A percentile compares a stretch with the other conserved stretches of the same genome.
phyloP scores from a whole-genome alignment of 108 stramenopile species.

The Fistulifera pelliculosa region DNA sequence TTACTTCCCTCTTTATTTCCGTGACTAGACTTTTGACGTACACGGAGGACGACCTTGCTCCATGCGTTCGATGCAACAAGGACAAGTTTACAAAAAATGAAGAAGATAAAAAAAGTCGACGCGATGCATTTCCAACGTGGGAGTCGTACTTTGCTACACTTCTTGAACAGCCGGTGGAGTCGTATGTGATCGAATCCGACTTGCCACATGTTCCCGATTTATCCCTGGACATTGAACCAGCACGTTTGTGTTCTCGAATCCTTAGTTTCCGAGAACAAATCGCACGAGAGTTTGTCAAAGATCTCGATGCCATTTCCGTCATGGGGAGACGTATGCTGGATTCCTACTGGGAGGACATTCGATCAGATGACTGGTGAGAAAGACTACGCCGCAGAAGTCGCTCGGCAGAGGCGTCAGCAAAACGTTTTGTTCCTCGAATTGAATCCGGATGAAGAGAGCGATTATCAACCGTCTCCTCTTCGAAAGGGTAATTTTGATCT shows the following conservation, averaged over 20 bases:
- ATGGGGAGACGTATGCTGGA: slow-evolving; percentile 32
- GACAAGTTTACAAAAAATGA: too few relatives aligned
- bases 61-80: too few relatives aligned
- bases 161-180: slow-evolving; percentile 37
- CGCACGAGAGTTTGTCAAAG: slow-evolving; percentile 44
- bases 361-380: slow-evolving; percentile 5
- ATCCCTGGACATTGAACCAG: slow-evolving; percentile 62
- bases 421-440: slow-evolving; percentile 28
- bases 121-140: slow-evolving; percentile 61
- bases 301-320: slow-evolving; percentile 43
- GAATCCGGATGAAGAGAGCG: slow-evolving; percentile 8
- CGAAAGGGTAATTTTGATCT: slow-evolving; percentile 74
- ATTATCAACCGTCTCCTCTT: slow-evolving; percentile 43
- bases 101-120: too few relatives aligned
- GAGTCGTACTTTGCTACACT: slow-evolving; percentile 54
- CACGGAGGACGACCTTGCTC: too few relatives aligned
- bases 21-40: too few relatives aligned
- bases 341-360: slow-evolving; percentile 14
- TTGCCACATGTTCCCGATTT: slow-evolving; percentile 24
- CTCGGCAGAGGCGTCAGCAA: slow-evolving; percentile 9
- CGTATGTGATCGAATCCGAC: slow-evolving; percentile 28
- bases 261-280: slow-evolving; percentile 67
- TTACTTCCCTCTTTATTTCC: too few relatives aligned
- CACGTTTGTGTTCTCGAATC: slow-evolving; percentile 43
- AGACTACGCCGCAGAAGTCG: background rate